Conservation (phyloP, 805 yeast species). For the Wickerhamiella sorbophila region DNA sequence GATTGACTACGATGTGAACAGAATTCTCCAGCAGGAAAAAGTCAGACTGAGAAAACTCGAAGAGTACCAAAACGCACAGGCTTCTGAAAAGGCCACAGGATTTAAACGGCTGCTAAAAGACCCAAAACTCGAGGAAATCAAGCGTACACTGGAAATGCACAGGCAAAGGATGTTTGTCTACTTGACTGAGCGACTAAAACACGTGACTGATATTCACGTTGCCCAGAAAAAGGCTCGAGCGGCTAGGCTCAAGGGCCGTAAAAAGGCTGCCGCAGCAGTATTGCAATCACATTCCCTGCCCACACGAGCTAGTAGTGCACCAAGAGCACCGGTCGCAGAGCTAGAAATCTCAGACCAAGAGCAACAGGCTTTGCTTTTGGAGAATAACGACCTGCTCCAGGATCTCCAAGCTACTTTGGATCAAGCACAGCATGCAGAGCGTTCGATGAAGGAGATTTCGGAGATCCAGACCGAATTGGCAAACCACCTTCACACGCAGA, state of each 20-base stretch:
- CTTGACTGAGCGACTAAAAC: conserved; percentile 22
- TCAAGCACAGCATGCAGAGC: conserved; percentile 28
- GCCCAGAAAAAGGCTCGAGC: conserved; percentile 25
- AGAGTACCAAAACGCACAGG: conserved; percentile 9
- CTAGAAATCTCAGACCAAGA: not conserved
- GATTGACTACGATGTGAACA: conserved; percentile 27
- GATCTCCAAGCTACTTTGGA: conserved; percentile 25
- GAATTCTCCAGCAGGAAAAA: conserved; percentile 24
- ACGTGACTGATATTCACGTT: conserved; percentile 22
- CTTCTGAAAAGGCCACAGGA: conserved; percentile 6
- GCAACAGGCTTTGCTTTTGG: conserved; percentile 20
- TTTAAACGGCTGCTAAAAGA: conserved; percentile 15
- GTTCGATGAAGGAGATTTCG: conserved; percentile 43
- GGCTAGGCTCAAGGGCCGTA: not conserved
- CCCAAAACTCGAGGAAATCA: conserved; percentile 18
- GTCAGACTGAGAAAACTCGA: conserved; percentile 17
- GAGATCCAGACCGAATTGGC: conserved; percentile 61
- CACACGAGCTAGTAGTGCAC: not conserved
- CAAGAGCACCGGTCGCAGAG: not conserved
- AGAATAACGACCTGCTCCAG: conserved; percentile 25
- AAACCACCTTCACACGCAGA: conserved; percentile 57
- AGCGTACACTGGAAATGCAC: conserved; percentile 22
- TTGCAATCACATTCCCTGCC: not conserved
- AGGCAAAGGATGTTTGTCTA: conserved; percentile 27
- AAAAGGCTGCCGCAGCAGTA: not conserved